Base-by-base conservation (phyloP, 2,329 filamentous ascomycete species). In the Talaromyces sp. region DNA sequence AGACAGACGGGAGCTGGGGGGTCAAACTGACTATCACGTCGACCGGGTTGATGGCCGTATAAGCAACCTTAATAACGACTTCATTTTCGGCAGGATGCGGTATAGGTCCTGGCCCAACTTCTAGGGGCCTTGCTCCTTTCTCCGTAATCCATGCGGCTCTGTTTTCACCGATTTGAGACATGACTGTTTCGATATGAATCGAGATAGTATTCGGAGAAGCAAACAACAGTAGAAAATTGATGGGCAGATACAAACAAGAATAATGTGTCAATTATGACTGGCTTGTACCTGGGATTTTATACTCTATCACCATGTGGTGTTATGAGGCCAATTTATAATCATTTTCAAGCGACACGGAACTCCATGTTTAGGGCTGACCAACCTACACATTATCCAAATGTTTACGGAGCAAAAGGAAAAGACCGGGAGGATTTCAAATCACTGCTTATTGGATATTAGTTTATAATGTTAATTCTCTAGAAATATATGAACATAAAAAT, bases 31-130 rank as follows among this genome's bases (percentile, higher is more conserved):
- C 48, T 46, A 48, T 46, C 51, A 41, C 40, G 28, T 62, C 61
- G 31, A 58, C 51, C n/a, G 59, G 61, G 21, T 62, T 62, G 5
- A 62, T 41, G 5, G 61, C 61, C 13, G 59, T 56, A 39, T 53
- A 56, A 33, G 48, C 54, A 15, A 58, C 56, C 25, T 60, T 56
- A 28, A 61, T 60, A 6, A 62, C 59, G 13, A 61, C 28, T 36
- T 62, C 48, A 15, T 54, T 56, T 7, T 45, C 48, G 1, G 33
- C 51, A 31, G 61, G 61, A 22, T 62, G 43, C 28, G 54, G 41
- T 11, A 56, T 31, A 19, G 59, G 61, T 2, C 40, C 56, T 19
- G 41, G 28, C 2, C 56, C 56, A 45, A 62, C 33, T 33, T 56
- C 50, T 15, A 62, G 40, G 4, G 60, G 60, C 15, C 17, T 11